Evolutionary conservation across 202 grass and related monocot species (phyloP).

Genomic region (Saccharum hybrid): DNA sequence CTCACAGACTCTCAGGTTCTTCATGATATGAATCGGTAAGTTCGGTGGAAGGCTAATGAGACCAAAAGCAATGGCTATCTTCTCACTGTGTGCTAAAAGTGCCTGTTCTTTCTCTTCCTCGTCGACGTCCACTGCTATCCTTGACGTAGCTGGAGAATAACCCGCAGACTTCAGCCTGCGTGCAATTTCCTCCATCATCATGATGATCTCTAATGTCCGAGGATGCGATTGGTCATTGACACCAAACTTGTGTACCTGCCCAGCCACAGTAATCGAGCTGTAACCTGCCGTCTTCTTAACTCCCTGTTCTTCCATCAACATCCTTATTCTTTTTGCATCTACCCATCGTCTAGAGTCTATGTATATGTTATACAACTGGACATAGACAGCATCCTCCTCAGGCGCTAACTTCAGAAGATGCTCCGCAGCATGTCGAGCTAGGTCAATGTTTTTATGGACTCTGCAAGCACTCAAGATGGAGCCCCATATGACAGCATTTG

Average conservation of each 20-base stretch:
- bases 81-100: slow-evolving; percentile 73
- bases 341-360: slow-evolving; percentile 64
- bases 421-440: slow-evolving; percentile 55
- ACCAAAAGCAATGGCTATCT: slow-evolving; percentile 71
- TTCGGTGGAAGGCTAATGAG: slow-evolving; percentile 59
- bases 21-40: slow-evolving; percentile 57
- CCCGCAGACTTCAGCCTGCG: slow-evolving; percentile 53
- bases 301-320: slow-evolving; percentile 60
- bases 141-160: slow-evolving; percentile 52
- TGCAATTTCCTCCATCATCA: slow-evolving; percentile 67
- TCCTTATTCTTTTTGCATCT: slow-evolving; percentile 60
- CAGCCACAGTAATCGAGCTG: slow-evolving; percentile 64
- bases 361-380: slow-evolving; percentile 78
- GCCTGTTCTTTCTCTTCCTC: slow-evolving; percentile 71
- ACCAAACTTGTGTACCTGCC: slow-evolving; percentile 68
- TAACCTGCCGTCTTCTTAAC: slow-evolving; percentile 74
- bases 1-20: slow-evolving; percentile 78
- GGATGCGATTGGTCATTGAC: slow-evolving; percentile 61
- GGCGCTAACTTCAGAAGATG: slow-evolving; percentile 66
- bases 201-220: slow-evolving; percentile 49
- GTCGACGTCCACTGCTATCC: slow-evolving; percentile 62
- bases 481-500: slow-evolving; percentile 74
- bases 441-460: slow-evolving; percentile 51
- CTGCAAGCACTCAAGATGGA: slow-evolving; percentile 75
- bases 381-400: slow-evolving; percentile 66